Percentiles rank a stretch among this genome's conserved stretches.
phyloP scores from a whole-genome alignment of 495 filamentous ascomycete species.

The Xylaria longipes region DNA sequence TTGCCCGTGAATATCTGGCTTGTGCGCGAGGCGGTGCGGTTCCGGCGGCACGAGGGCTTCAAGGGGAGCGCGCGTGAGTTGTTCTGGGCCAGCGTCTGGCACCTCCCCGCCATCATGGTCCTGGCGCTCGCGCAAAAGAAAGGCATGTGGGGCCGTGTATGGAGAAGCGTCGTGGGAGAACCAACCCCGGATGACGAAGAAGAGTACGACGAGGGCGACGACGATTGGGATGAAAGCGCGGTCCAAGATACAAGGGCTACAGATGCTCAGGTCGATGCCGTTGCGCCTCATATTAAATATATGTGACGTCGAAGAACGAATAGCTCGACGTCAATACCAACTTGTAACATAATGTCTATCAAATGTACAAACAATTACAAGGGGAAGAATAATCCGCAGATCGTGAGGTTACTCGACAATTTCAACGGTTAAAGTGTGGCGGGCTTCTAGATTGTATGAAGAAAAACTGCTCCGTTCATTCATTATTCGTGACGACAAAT shows the following conservation, averaged over 20 bases:
- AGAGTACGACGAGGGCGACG: conserved; percentile 42
- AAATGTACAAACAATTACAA: conserved; percentile 21
- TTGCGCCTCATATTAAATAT: conserved; percentile 23
- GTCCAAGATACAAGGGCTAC: conserved; percentile 24
- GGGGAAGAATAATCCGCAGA: background rate
- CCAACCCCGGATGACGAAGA: conserved; percentile 53
- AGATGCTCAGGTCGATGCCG: conserved; percentile 23
- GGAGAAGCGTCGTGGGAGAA: conserved; percentile 69
- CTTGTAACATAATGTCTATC: conserved; percentile 27
- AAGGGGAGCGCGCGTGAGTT: conserved; percentile 82
- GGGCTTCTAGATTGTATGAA: background rate
- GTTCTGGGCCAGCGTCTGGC: conserved; percentile 99
- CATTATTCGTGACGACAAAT: conserved; percentile 2
- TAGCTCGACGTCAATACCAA: conserved; percentile 5
- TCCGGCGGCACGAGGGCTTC: conserved; percentile 79
- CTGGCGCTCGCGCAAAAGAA: conserved; percentile 94
- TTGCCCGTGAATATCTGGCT: conserved; percentile 87
- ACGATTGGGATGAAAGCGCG: conserved; percentile 53
- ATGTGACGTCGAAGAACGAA: conserved; percentile 22
- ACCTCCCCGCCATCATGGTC: conserved; percentile 88
- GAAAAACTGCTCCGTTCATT: conserved; percentile 1
- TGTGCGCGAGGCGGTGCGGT: conserved; percentile 76
- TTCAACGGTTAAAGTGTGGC: background rate
- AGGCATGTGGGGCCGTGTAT: conserved; percentile 87
- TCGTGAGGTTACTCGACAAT: background rate